Evolutionary conservation across 192 early-diverging fungal species (phyloP), one percentile per base, ranked within the genome.

Genomic region (Coemansia sp.): DNA sequence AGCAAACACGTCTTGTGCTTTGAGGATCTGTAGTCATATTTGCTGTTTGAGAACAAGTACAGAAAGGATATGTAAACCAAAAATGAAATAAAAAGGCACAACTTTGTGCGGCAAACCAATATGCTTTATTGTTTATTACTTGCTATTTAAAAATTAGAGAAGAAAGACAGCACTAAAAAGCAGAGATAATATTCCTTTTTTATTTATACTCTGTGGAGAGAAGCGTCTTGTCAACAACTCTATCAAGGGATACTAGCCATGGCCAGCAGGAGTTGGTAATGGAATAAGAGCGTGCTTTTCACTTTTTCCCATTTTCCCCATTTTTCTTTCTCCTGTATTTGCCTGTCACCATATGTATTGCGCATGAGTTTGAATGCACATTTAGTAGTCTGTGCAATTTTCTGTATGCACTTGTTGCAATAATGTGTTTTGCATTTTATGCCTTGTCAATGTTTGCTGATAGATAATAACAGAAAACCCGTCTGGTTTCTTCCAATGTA

Each of bases 1-100:
- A 81, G 69, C 79, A 81, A 39, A 72, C 67, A 1, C 68, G 74
- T 22, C 40, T 5, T 22, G 12, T 59, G 37, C 32, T 38, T 38
- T 56, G 20, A 16, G 14, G 20, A 37, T 37, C 25, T 25, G 37
- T 37, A 37, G 55, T 19, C 37, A 56, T 37, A 13, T 37, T 37
- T 17, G 0, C 19, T 50, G 7, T 0, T 17, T 7, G n/a, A 0
- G 16, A 49, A 49, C 13, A 45, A 14, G 32, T 32, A 32, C 32
- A 32, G 32, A 32, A 32, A 32, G 32, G 32, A 32, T 32, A 32
- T 32, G 2, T 4, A 32, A 32, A 32, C 32, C 32, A 32, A 32
- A 32, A 32, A 32, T 32, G 32, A 32, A 32, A 32, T 32, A 32
- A 32, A 32, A 32, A 32, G 32, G 32, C 32, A 32, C 32, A 32